Evolutionary conservation across 2,329 filamentous ascomycete species (phyloP), one percentile per base, ranked within the genome.

Genomic region (Thielaviopsis musarum): DNA sequence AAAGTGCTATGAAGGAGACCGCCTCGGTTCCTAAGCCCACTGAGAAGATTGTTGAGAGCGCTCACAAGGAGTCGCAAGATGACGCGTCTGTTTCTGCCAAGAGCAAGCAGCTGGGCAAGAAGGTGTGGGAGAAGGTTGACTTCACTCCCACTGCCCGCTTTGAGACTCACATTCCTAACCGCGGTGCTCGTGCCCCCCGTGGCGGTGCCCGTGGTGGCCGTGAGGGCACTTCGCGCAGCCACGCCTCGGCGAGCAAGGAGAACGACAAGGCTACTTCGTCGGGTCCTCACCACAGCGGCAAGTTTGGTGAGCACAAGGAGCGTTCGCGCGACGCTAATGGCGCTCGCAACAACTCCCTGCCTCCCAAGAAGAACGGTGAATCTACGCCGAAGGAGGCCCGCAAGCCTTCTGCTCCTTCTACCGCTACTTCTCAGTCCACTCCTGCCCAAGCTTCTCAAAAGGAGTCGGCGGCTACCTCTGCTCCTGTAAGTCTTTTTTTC

Each of bases 91-190:
- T 65, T 21, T 65, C 73, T 62, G 66, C 67, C 55, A 79, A 79
- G 66, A 67, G 72, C 24, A 66, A 80, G 74, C 70, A 84, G 78
- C 21, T 41, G 19, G 52, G 52, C n/a, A 94, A 94, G 75, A 83
- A 87, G 66, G 88, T 90, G 67, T 97, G 93, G 91, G 83, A 88
- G 61, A 79, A 83, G 1, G 81, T 96, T 60, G 82, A 85, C 38
- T 91, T 91, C 67, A 88, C 88, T 13, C 91, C 90, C 9, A 85
- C 82, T 15, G 89, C 93, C 55, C 84, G 84, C 61, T 97, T 95
- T 71, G 86, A 88, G 69, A 96, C 93, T 0, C 88, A 87, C 28
- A 70, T 95, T 49, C 82, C 84, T 15, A 72, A 72, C 65, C 76
- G 78, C 63, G 72, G 73, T 58, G 69, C 75, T 34, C 79, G 77